A percentile compares a stretch with the other conserved stretches of the same genome.
Conservation (phyloP, 2,329 filamentous ascomycete genomes). For the Trichoderma sp. region DNA sequence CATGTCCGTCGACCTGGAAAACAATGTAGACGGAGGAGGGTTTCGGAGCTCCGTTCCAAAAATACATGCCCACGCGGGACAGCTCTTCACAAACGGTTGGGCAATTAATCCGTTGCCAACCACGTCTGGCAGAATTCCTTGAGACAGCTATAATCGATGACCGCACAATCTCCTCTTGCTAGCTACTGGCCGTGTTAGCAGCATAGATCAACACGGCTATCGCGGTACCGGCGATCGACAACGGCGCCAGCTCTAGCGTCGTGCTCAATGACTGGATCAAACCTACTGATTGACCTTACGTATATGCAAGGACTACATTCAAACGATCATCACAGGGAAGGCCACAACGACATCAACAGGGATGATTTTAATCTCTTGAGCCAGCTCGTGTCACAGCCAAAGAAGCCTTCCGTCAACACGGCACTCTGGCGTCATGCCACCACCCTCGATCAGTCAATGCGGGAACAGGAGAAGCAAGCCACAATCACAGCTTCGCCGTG, state of each 20-base stretch:
- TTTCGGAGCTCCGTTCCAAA: neutral
- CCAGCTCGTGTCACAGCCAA: neutral
- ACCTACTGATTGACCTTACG: too few species aligned
- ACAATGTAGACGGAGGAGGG: neutral
- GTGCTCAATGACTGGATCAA: neutral
- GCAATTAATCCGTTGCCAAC: neutral
- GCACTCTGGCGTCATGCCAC: neutral
- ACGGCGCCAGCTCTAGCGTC: neutral
- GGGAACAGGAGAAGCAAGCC: neutral
- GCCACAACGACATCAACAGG: neutral
- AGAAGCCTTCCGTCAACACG: neutral
- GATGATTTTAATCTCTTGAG: neutral
- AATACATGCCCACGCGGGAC: neutral
- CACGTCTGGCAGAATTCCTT: neutral
- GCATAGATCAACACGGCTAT: neutral
- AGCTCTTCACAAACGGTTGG: neutral
- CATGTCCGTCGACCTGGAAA: neutral
- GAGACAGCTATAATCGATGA: neutral
- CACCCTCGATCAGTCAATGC: neutral
- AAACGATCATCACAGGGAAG: neutral
- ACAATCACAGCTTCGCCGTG: neutral
- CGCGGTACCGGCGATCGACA: neutral
- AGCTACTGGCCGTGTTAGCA: neutral
- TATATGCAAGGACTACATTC: neutral
- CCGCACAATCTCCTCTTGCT: neutral